These are phyloP conservation scores for Diaporthe humulicola DNA, from an alignment of 2,329 filamentous ascomycete species.

Conservation along the genomic window DNA sequence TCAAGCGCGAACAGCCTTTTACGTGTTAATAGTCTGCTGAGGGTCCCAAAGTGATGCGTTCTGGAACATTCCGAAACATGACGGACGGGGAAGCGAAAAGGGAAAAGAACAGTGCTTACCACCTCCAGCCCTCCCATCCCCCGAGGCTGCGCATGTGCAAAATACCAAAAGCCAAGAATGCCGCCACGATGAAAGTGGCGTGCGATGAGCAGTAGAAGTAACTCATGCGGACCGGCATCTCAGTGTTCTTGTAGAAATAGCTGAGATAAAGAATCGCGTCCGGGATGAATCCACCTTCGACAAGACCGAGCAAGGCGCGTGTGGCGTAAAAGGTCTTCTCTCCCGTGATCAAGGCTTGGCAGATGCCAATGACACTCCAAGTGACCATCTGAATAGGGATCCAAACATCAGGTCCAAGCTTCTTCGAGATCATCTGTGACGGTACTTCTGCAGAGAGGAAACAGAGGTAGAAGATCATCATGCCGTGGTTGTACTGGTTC, in stretches of 20 bases:
- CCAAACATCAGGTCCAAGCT: neutral
- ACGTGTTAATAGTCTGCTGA: too few species aligned
- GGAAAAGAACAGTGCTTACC: too few species aligned
- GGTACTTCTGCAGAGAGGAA: neutral
- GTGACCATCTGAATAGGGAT: neutral
- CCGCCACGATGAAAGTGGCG: neutral
- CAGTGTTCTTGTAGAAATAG: constrained; percentile 1
- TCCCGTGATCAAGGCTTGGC: neutral
- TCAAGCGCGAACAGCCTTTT: neutral
- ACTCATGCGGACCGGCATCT: neutral
- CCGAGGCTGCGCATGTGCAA: neutral
- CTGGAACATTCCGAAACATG: too few species aligned
- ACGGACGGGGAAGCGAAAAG: too few species aligned
- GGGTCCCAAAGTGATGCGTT: too few species aligned
- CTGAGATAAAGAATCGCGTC: neutral
- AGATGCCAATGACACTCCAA: neutral
- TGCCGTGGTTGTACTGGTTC: neutral
- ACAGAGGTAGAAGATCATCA: neutral
- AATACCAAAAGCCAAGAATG: neutral
- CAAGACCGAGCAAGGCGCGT: neutral
- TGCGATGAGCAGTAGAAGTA: constrained; percentile 1
- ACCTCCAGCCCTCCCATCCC: neutral
- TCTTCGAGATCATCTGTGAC: constrained; percentile 3
- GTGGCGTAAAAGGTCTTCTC: neutral
- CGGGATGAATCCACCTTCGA: neutral